phyloP scores from a whole-genome alignment of 306 rosid genomes.

The Styphnolobium japonicum region DNA sequence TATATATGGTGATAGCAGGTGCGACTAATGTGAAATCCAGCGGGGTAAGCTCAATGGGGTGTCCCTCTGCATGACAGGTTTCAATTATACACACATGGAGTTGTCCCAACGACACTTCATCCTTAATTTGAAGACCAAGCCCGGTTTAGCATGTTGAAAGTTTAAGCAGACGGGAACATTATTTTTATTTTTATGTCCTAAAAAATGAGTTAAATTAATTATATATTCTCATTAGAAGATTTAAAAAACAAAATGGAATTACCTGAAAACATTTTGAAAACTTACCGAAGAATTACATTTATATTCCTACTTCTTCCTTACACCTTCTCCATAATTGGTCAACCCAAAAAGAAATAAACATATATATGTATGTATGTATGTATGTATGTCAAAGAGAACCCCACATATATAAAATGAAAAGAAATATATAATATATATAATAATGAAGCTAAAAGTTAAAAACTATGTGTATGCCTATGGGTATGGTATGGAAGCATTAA shows the following conservation, averaged over 20 bases:
- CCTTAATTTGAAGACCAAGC: neutral
- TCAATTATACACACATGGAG: conserved; percentile 49
- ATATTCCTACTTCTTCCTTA: too few species aligned
- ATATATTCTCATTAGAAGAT: too few species aligned
- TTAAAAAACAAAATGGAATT: too few species aligned
- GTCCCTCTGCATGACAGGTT: conserved; percentile 29
- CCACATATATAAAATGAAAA: too few species aligned
- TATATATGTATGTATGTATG: too few species aligned
- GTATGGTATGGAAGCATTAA: conserved; percentile 40
- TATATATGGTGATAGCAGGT: neutral
- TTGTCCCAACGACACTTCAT: conserved; percentile 33
- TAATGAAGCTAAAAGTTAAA: neutral
- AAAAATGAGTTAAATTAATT: too few species aligned
- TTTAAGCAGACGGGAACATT: neutral
- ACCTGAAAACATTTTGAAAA: too few species aligned
- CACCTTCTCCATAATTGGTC: too few species aligned
- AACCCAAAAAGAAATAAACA: too few species aligned
- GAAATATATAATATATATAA: neutral
- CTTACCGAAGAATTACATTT: too few species aligned
- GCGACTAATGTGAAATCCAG: conserved; percentile 23
- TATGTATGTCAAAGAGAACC: too few species aligned
- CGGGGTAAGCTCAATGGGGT: conserved; percentile 9
- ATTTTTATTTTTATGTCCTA: too few species aligned
- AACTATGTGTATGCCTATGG: neutral
- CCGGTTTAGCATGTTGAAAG: neutral